These are phyloP conservation scores for Chiua virens DNA, from an alignment of 768 basidiomycete species.

Conservation along the genomic window DNA sequence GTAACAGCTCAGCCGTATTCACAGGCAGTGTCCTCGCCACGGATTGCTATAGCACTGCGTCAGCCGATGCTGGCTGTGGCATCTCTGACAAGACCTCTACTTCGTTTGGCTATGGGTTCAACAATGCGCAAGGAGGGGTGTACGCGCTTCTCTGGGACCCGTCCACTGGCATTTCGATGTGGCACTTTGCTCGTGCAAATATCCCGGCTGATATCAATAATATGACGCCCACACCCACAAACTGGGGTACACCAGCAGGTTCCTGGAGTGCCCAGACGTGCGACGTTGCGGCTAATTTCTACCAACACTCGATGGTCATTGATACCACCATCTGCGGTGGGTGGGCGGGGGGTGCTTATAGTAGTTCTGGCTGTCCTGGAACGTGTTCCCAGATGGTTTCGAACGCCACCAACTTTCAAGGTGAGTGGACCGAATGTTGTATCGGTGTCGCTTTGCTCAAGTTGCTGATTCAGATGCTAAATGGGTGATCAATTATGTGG, in stretches of 20 bases:
- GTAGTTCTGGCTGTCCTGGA: conserved; percentile 37
- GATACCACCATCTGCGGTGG: conserved; percentile 36
- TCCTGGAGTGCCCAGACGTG: conserved; percentile 50
- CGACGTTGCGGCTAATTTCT: conserved; percentile 50
- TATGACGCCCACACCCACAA: conserved; percentile 44
- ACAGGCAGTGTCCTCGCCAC: conserved; percentile 24
- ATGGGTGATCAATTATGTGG: conserved; percentile 58
- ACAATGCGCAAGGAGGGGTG: conserved; percentile 46
- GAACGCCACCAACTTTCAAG: conserved; percentile 54
- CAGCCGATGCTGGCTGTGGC: conserved; percentile 49
- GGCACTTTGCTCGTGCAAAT: conserved; percentile 52
- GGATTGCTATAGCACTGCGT: conserved; percentile 41
- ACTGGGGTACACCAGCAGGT: conserved; percentile 55
- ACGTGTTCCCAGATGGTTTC: conserved; percentile 49
- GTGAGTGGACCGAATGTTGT: conserved; percentile 27
- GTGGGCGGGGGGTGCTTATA: conserved; percentile 29
- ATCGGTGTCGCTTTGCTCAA: not conserved
- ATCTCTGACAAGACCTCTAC: conserved; percentile 41
- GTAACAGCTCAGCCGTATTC: conserved; percentile 16
- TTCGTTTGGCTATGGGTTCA: conserved; percentile 44
- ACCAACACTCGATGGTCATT: conserved; percentile 48
- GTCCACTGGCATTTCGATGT: conserved; percentile 48
- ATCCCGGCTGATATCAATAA: conserved; percentile 53
- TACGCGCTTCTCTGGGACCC: conserved; percentile 56
- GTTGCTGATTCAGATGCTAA: conserved; percentile 41